Conservation (phyloP, 768 basidiomycete species). For the Chalciporus sphaerocephalus region DNA sequence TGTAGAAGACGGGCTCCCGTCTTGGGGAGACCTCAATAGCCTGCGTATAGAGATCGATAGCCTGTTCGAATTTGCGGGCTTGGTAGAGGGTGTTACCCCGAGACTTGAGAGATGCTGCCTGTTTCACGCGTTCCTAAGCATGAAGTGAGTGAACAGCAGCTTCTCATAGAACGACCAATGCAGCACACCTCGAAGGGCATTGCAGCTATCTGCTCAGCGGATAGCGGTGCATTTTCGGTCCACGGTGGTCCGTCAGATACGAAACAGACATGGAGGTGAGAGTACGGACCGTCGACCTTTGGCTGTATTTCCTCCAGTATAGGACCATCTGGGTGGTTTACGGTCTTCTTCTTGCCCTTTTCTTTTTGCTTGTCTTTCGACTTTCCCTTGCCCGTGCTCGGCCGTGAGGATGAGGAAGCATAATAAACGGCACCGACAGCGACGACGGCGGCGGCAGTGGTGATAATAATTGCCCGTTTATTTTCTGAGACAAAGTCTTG, state of each 20-base stretch:
- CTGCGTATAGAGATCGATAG: constrained; percentile 64
- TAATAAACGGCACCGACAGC: constrained; percentile 76
- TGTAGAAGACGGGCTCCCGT: constrained; percentile 90
- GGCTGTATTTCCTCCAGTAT: constrained; percentile 73
- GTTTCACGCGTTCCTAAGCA: constrained; percentile 56
- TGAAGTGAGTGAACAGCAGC: constrained; percentile 10
- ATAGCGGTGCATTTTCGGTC: constrained; percentile 43
- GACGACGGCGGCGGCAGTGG: constrained; percentile 65
- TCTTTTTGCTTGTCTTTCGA: constrained; percentile 46
- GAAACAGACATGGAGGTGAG: background rate
- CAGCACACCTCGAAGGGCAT: constrained; percentile 54
- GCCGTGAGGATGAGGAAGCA: constrained; percentile 45
- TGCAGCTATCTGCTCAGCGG: constrained; percentile 51
- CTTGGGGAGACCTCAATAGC: constrained; percentile 72
- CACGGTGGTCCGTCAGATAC: constrained; percentile 10
- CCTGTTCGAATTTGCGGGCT: constrained; percentile 52
- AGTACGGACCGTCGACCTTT: constrained; percentile 31
- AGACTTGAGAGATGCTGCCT: constrained; percentile 62
- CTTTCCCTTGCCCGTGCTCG: constrained; percentile 42
- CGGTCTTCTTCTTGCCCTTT: constrained; percentile 48
- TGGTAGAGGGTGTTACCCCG: constrained; percentile 72
- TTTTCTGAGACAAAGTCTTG: constrained; percentile 71
- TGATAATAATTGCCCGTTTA: constrained; percentile 68
- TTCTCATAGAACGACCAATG: background rate
- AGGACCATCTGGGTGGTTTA: constrained; percentile 63